Base-by-base conservation (phyloP, 768 basidiomycete genomes). In the Tulasnella sp. region DNA sequence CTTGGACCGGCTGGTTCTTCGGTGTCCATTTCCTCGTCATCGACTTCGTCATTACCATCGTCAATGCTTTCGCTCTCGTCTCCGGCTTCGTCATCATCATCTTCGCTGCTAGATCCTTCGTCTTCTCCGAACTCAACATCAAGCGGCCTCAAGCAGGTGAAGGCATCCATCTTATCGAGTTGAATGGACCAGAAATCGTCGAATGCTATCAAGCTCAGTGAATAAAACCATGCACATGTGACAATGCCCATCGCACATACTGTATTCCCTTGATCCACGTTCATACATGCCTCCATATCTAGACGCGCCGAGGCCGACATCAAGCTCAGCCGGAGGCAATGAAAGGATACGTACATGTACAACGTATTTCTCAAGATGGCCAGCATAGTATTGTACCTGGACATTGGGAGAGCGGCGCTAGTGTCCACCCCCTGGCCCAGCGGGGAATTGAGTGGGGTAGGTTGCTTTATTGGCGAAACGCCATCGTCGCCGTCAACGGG, bases 381-480 rank as follows among this genome's bases (percentile, higher is more conserved):
- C 6, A 92, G 72, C 89, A 94, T 92, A 3, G 87, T 77, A 63
- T 93, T 94, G 68, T 92, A 93, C n/a, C n/a, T n/a, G n/a, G n/a
- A 6, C 88, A 75, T 1, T 81, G 74, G 15, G 83, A 71, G 0
- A 91, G 92, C 1, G 71, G n/a, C n/a, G n/a, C n/a, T n/a, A n/a
- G n/a, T n/a, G n/a, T n/a, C n/a, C n/a, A n/a, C n/a, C n/a, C n/a
- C n/a, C n/a, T n/a, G n/a, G n/a, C n/a, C n/a, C n/a, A n/a, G n/a
- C n/a, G n/a, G n/a, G n/a, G n/a, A n/a, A n/a, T n/a, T n/a, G n/a
- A n/a, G n/a, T n/a, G n/a, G n/a, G n/a, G n/a, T n/a, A n/a, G n/a
- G n/a, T n/a, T n/a, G n/a, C n/a, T n/a, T n/a, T n/a, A n/a, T n/a
- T n/a, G n/a, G n/a, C n/a, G n/a, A n/a, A n/a, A n/a, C n/a, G n/a